Evolutionary conservation across 495 filamentous ascomycete genomes (phyloP), one percentile per base, ranked within the genome.

Genomic region (Tetracladium marchalianum): DNA sequence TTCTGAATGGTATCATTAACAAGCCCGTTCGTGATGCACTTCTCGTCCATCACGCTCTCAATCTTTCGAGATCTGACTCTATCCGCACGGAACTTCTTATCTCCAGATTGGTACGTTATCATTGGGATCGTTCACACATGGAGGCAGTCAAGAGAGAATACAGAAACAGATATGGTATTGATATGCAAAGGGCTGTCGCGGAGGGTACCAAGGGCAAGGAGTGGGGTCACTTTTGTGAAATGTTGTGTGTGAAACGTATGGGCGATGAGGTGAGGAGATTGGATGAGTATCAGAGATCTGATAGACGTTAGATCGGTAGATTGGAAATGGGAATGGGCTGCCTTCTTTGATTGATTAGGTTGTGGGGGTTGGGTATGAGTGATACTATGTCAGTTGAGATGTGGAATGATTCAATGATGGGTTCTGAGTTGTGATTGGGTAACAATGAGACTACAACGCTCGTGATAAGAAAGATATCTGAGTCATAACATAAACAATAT

Each of bases 1-100:
- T 97, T 50, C 84, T 98, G 59, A 95, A 95, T 65, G 92, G 93
- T 57, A 81, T 90, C 35, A 90, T 96, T 65, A 96, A 98, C 66
- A 83, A 85, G 39, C 89, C 92, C 31, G 84, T 94, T 51, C 90
- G 92, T 43, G 92, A 98, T 62, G 87, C 90, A 5, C 76, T 97
- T 33, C 82, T 98, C n/a, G 72, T 98, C 27, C 81, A 94, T 62
- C 92, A 98, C 66, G 90, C 92, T 4, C 76, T 96, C 33, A 76
- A 75, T 9, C 61, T 69, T 2, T 73, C 75, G 22, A 52, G 50
- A 17, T 61, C 63, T 7, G 82, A 84, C 53, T 70, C 70, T 31
- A 73, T 87, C 43, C 78, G 87, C 31, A 78, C 78, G n/a, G 87
- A 94, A 57, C 71, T 94, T 35, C 73, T 94, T 17, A 87, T 90